Conservation (phyloP, 441 rosid genomes). For the Corymbia calophylla region DNA sequence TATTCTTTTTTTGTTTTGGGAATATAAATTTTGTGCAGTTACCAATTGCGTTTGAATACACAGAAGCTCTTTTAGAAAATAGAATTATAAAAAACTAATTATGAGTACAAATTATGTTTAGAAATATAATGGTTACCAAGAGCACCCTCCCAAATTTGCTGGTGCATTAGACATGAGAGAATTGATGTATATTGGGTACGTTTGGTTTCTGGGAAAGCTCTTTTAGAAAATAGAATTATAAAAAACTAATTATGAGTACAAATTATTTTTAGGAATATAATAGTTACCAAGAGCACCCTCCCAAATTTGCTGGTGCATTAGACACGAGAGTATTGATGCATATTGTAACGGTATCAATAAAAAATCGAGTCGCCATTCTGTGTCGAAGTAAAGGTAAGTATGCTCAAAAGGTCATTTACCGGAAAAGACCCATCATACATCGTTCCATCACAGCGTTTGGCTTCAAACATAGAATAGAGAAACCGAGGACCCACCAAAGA, state of each 20-base stretch:
- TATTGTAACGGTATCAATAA: neutral
- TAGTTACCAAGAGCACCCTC: neutral
- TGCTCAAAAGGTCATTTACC: neutral
- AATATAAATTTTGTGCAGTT: too few relatives aligned
- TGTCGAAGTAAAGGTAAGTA: neutral
- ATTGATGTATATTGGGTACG: neutral
- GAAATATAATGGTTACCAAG: too few relatives aligned
- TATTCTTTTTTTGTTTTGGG: too few relatives aligned
- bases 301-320: neutral
- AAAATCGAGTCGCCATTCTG: neutral
- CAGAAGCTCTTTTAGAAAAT: too few relatives aligned
- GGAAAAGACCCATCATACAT: neutral
- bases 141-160: neutral
- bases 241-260: too few relatives aligned
- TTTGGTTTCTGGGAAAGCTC: too few relatives aligned
- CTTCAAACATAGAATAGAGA: neutral
- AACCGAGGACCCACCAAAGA: neutral
- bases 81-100: too few relatives aligned
- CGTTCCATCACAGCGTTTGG: neutral
- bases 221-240: too few relatives aligned
- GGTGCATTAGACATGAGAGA: neutral
- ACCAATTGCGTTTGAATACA: too few relatives aligned
- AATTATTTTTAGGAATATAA: too few relatives aligned
- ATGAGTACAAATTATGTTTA: too few relatives aligned
- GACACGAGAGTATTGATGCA: neutral